Evolutionary conservation across 257 asterid species (phyloP).

Genomic region (Jacaranda copaia): DNA sequence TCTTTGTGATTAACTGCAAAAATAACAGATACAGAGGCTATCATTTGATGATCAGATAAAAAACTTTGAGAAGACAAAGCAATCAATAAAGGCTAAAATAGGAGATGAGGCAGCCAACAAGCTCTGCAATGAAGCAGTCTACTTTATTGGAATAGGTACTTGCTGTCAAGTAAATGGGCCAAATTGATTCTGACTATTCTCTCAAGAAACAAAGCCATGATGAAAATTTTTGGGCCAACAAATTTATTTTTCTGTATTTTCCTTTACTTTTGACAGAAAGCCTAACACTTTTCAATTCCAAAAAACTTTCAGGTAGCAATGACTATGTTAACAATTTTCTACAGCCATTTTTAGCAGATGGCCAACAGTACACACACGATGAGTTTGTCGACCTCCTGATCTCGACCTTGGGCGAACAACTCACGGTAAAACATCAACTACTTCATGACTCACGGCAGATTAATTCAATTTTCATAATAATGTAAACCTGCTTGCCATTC

Average conservation of each 20-base stretch:
- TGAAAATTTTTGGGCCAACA: neutral
- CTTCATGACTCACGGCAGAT: neutral
- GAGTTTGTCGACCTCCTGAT: slow-evolving; percentile 63
- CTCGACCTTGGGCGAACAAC: slow-evolving; percentile 67
- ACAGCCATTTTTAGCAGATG: slow-evolving; percentile 73
- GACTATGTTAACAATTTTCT: slow-evolving; percentile 85
- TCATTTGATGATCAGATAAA: slow-evolving; percentile 77
- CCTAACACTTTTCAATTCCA: neutral
- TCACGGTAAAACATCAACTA: slow-evolving; percentile 43
- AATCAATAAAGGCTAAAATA: slow-evolving; percentile 55
- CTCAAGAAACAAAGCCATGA: neutral
- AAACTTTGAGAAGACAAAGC: slow-evolving; percentile 60
- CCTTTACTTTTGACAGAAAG: neutral
- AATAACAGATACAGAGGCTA: slow-evolving; percentile 65
- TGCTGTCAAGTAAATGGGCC: neutral
- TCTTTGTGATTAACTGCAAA: neutral
- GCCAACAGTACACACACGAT: slow-evolving; percentile 72
- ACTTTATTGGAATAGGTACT: slow-evolving; percentile 72
- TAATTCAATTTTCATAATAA: neutral
- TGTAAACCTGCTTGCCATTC: neutral
- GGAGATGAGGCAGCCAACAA: slow-evolving; percentile 67
- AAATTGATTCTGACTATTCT: neutral
- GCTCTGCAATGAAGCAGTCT: slow-evolving; percentile 64
- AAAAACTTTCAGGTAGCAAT: slow-evolving; percentile 69
- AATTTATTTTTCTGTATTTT: neutral